phyloP scores from a whole-genome alignment of 2,329 filamentous ascomycete species.

The Coniochaeta sp. region DNA sequence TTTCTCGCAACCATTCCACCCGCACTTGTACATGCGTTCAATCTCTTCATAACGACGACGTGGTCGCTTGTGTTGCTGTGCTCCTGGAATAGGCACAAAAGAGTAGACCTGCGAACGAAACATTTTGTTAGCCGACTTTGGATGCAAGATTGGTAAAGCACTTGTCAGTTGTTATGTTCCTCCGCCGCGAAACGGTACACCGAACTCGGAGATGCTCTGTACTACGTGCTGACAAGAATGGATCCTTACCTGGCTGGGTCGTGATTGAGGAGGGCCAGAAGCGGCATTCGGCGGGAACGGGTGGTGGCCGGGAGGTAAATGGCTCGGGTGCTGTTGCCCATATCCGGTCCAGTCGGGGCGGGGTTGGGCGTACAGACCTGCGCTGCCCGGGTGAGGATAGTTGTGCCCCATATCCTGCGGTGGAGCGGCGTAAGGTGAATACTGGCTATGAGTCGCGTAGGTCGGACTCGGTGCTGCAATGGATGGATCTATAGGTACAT shows the following conservation, averaged over 20 bases:
- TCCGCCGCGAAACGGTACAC: not conserved
- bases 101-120: conserved; percentile 72
- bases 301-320: conserved; percentile 40
- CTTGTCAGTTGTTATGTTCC: not conserved
- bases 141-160: not conserved
- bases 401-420: conserved; percentile 81
- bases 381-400: conserved; percentile 54
- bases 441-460: conserved; percentile 58
- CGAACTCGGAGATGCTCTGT: not conserved
- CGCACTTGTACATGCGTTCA: conserved; percentile 99
- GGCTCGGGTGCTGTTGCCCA: conserved; percentile 41
- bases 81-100: conserved; percentile 93
- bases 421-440: conserved; percentile 79
- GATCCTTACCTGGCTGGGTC: conserved; percentile 53
- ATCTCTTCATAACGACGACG: conserved; percentile 95
- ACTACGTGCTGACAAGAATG: not conserved
- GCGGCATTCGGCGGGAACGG: conserved; percentile 50
- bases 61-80: conserved; percentile 94
- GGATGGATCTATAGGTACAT: conserved; percentile 98
- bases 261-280: conserved; percentile 44
- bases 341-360: conserved; percentile 72
- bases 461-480: conserved; percentile 90
- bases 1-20: conserved; percentile 97
- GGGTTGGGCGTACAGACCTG: conserved; percentile 59
- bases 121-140: not conserved